Conservation (phyloP, 2,329 filamentous ascomycete species). For the Sarocladium kiliense region DNA sequence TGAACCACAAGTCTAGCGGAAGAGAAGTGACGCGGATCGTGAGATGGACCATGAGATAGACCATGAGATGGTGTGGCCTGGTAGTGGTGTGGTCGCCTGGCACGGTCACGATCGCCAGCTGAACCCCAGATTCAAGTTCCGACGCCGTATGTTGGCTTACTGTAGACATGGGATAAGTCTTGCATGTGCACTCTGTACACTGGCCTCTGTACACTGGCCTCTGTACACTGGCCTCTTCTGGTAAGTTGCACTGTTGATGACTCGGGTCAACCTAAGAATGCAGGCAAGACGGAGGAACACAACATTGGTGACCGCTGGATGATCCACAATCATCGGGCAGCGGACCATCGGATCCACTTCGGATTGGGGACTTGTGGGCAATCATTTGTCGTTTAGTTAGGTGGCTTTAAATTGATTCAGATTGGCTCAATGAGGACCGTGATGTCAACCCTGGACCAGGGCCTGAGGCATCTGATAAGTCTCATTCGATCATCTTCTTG, state of each 20-base stretch:
- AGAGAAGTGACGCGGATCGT: too few relatives aligned
- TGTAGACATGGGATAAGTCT: background rate
- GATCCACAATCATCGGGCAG: too few relatives aligned
- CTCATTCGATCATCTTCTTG: background rate
- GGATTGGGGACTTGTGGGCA: too few relatives aligned
- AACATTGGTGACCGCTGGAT: too few relatives aligned
- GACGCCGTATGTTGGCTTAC: background rate
- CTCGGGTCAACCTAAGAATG: background rate
- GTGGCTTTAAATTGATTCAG: background rate
- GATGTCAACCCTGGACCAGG: background rate
- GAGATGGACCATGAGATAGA: too few relatives aligned
- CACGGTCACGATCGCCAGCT: background rate
- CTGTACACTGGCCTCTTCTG: too few relatives aligned
- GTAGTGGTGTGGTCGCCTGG: background rate
- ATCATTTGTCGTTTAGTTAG: background rate
- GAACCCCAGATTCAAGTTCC: background rate
- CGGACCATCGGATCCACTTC: too few relatives aligned
- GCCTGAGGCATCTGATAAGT: background rate
- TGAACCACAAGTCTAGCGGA: background rate
- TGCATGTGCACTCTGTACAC: slow-evolving; percentile 1
- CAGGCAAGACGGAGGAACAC: too few relatives aligned
- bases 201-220: too few relatives aligned
- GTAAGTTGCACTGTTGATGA: background rate
- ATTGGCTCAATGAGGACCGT: background rate
- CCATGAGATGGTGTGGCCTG: background rate